A percentile compares a stretch with the other conserved stretches of the same genome.
Conservation (phyloP, 2,329 filamentous ascomycete genomes). For the Tolypocladium guangdongense region DNA sequence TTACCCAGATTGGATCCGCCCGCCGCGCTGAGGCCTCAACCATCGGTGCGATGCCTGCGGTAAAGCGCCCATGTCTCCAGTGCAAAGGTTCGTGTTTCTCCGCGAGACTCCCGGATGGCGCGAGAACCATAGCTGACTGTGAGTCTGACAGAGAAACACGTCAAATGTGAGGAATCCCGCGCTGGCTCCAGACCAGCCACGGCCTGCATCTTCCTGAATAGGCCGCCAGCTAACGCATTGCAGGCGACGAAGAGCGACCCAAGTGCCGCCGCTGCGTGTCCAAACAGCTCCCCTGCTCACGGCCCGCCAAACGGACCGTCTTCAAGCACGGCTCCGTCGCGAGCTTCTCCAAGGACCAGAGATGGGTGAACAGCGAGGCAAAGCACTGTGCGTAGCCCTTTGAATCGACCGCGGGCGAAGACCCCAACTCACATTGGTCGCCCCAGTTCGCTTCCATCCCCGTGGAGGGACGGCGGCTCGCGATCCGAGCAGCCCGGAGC, state of each 20-base stretch:
- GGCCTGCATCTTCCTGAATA: too few species aligned
- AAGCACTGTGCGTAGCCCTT: slow-evolving; percentile 18
- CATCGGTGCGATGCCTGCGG: slow-evolving; percentile 15
- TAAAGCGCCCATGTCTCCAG: slow-evolving; percentile 22
- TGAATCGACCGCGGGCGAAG: not conserved
- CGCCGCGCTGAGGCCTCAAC: not conserved
- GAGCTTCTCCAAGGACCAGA: slow-evolving; percentile 22
- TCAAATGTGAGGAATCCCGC: slow-evolving; percentile 18
- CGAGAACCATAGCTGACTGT: slow-evolving; percentile 3
- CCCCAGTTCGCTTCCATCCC: slow-evolving; percentile 10
- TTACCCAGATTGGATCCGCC: slow-evolving; percentile 1
- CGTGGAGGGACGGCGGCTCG: slow-evolving; percentile 5
- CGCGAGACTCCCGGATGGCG: too few species aligned
- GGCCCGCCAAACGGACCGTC: slow-evolving; percentile 22
- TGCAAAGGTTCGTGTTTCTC: slow-evolving; percentile 18
- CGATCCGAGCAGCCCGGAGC: not conserved
- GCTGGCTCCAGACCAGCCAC: too few species aligned
- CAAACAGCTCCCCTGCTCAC: slow-evolving; percentile 21
- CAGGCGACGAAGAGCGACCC: slow-evolving; percentile 27
- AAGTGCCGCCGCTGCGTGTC: slow-evolving; percentile 22
- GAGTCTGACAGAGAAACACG: slow-evolving; percentile 20
- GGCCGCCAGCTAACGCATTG: not conserved
- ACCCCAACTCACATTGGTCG: not conserved
- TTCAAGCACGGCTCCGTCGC: slow-evolving; percentile 24
- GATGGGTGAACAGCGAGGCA: slow-evolving; percentile 24